Conservation (phyloP, 805 yeast genomes). For the Cyberlindnera mrakii region DNA sequence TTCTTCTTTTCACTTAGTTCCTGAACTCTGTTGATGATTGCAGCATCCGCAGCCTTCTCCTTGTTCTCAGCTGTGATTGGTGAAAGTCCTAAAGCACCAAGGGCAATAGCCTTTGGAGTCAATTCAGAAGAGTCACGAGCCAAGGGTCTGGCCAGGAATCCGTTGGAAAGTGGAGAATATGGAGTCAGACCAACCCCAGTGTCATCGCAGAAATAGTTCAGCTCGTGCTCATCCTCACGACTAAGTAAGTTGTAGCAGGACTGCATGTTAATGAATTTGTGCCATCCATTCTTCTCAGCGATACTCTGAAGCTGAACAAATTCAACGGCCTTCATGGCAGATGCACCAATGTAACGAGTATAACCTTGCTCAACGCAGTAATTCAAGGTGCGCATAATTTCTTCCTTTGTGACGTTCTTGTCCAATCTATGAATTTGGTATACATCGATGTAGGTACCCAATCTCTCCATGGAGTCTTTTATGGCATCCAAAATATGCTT, state of each 20-base stretch:
- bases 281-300: conserved; percentile 53
- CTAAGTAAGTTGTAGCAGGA: conserved; percentile 46
- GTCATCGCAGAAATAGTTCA: conserved; percentile 47
- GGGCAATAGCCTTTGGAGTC: conserved; percentile 7
- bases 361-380: conserved; percentile 42
- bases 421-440: conserved; percentile 51
- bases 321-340: conserved; percentile 50
- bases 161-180: conserved; percentile 53
- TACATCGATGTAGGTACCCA: conserved; percentile 42
- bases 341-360: conserved; percentile 55
- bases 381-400: conserved; percentile 50
- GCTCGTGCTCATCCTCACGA: conserved; percentile 59
- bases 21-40: conserved; percentile 46
- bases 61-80: not conserved
- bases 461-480: conserved; percentile 32
- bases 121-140: conserved; percentile 6
- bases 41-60: conserved; percentile 21
- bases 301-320: conserved; percentile 46
- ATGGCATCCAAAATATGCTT: conserved; percentile 43
- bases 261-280: conserved; percentile 55
- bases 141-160: conserved; percentile 45
- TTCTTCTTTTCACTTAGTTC: conserved; percentile 39
- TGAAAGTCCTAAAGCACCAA: not conserved
- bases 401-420: conserved; percentile 36
- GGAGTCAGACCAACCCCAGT: conserved; percentile 54